Evolutionary conservation across 768 basidiomycete genomes (phyloP).

Genomic region (Gautieria morchelliformis): DNA sequence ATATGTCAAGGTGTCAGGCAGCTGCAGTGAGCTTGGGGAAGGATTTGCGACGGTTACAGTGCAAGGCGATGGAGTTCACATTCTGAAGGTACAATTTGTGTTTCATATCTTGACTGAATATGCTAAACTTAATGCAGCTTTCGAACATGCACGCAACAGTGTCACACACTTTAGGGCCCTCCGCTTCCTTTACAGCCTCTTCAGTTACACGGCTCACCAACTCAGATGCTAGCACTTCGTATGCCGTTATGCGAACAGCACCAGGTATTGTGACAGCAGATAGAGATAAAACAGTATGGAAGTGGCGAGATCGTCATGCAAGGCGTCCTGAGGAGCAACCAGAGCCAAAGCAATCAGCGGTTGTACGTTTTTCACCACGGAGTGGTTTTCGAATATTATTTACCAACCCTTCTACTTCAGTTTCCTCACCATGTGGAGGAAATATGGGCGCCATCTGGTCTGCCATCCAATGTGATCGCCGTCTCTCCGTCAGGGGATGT

Average conservation of each 20-base stretch:
- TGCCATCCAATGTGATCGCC: conserved; percentile 13
- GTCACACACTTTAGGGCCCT: conserved; percentile 64
- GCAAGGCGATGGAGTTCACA: conserved; percentile 67
- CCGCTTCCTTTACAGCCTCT: conserved; percentile 50
- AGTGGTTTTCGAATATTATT: not conserved
- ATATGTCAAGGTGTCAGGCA: not conserved
- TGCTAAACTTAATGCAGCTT: conserved; percentile 31
- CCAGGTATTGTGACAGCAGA: conserved; percentile 31
- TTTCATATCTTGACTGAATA: not conserved
- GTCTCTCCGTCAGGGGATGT: conserved; percentile 3
- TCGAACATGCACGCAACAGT: conserved; percentile 54
- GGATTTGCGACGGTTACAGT: conserved; percentile 58
- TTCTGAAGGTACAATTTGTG: conserved; percentile 50
- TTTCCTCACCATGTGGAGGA: conserved; percentile 32
- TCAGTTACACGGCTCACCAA: conserved; percentile 34
- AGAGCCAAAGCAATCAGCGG: conserved; percentile 29
- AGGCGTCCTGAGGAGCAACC: conserved; percentile 21
- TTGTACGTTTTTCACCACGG: conserved; percentile 30
- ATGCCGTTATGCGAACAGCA: conserved; percentile 40
- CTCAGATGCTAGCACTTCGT: conserved; percentile 36
- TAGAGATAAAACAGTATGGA: conserved; percentile 45
- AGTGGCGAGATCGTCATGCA: conserved; percentile 48
- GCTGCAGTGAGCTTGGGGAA: conserved; percentile 23
- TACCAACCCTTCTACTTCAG: conserved; percentile 23
- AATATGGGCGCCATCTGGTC: conserved; percentile 24